Percentiles rank a stretch among this genome's conserved stretches.
phyloP scores from a whole-genome alignment of 306 rosid genomes.

The Oemleria cerasiformis region DNA sequence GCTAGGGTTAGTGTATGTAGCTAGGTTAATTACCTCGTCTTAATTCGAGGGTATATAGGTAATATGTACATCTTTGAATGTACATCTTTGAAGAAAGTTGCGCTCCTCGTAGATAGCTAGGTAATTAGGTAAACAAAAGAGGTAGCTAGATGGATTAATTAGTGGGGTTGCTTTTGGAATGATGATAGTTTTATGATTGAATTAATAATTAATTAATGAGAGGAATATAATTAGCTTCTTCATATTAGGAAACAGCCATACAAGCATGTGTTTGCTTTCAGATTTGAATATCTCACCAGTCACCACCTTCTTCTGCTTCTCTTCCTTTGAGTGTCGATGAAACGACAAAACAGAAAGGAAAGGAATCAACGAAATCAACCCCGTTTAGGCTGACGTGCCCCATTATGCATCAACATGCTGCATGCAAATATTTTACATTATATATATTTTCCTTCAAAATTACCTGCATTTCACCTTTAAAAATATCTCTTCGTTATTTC shows the following conservation, averaged over 20 bases:
- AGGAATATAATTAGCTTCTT: constrained; percentile 56
- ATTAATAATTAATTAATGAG: constrained; percentile 10
- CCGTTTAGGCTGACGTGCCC: constrained; percentile 93
- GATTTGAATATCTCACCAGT: constrained; percentile 34
- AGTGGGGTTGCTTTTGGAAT: not conserved
- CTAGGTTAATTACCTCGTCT: not conserved
- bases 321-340: constrained; percentile 60
- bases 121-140: not conserved
- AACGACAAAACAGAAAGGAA: constrained; percentile 84
- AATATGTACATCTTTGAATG: no score
- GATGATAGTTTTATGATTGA: not conserved
- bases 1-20: not conserved
- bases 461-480: no score
- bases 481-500: no score
- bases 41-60: not conserved
- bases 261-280: constrained; percentile 76
- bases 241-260: constrained; percentile 58
- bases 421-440: not conserved
- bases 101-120: not conserved
- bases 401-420: constrained; percentile 31
- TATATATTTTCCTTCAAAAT: no score
- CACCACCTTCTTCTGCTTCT: constrained; percentile 36
- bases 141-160: not conserved
- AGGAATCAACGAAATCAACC: constrained; percentile 95
- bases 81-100: not conserved